A percentile compares a stretch with the other conserved stretches of the same genome.
Conservation (phyloP, 768 basidiomycete species). For the Chalciporus sphaerocephalus region DNA sequence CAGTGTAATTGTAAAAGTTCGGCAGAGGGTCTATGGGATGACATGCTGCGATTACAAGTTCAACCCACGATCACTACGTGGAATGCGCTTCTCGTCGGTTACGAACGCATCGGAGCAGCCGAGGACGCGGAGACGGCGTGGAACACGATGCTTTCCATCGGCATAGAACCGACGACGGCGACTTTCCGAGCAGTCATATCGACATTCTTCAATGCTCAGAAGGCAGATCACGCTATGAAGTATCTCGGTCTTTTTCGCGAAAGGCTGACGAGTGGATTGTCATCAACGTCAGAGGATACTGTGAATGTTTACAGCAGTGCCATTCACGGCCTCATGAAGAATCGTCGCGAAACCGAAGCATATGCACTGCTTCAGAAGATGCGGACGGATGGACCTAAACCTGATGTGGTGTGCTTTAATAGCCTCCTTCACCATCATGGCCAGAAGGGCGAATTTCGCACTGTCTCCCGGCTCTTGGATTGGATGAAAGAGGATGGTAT, state of each 20-base stretch:
- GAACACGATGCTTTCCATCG: constrained; percentile 55
- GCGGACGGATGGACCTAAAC: constrained; percentile 50
- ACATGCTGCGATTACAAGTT: constrained; percentile 49
- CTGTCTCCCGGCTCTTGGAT: constrained; percentile 54
- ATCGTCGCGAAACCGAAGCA: constrained; percentile 38
- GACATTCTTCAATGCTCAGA: constrained; percentile 51
- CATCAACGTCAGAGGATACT: constrained; percentile 27
- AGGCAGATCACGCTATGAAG: constrained; percentile 46
- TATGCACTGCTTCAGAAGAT: constrained; percentile 41
- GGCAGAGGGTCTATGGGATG: constrained; percentile 65
- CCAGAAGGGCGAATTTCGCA: constrained; percentile 57
- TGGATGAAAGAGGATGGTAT: constrained; percentile 52
- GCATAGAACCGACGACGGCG: constrained; percentile 54
- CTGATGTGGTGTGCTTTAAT: constrained; percentile 78
- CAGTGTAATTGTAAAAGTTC: constrained; percentile 50
- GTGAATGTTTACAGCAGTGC: constrained; percentile 69
- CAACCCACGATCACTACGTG: constrained; percentile 56
- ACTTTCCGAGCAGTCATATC: constrained; percentile 69
- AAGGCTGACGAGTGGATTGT: constrained; percentile 13
- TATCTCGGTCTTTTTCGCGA: constrained; percentile 49
- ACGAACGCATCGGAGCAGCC: constrained; percentile 46
- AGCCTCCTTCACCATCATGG: constrained; percentile 69
- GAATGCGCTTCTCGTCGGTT: constrained; percentile 68
- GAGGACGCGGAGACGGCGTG: constrained; percentile 57
- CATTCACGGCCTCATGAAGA: constrained; percentile 58